Base-by-base conservation (phyloP, 2,329 filamentous ascomycete genomes). In the Colletotrichum sp. region DNA sequence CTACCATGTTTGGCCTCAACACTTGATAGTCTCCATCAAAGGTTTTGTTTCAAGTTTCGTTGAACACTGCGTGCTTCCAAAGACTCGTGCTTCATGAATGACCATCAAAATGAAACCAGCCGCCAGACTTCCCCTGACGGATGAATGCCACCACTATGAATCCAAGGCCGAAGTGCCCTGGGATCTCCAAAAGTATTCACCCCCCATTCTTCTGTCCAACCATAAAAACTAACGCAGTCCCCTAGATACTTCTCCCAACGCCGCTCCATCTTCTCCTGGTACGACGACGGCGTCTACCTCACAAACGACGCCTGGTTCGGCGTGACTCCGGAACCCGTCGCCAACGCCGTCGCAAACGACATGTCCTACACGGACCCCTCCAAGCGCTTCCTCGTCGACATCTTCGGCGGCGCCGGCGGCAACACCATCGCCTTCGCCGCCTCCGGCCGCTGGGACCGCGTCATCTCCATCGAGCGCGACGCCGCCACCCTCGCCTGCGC, bases 231-330 rank as follows among this genome's bases (percentile, higher is more conserved):
- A 39, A 39, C 7, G 14, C 36, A 4, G 0, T 57, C 21, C 10
- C 2, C 3, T 63, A 98, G 96, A 83, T 99, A 99, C 85, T 99
- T 95, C 92, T 90, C 93, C 18, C 96, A 99, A 82, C 92, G 97
- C 75, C 93, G 97, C 83, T 93, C 93, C 68, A 95, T 99, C 78
- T 99, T 98, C 85, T 93, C 93, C 18, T 90, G 90, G 80, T 99
- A 98, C 83, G 94, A 98, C 83, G 90, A 96, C 74, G 96, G 96
- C 71, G 91, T 99, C 79, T 94, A 93, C 88, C 92, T 99, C 89
- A 99, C 98, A 1, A 93, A 98, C 83, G 94, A 96, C 85, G 94
- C 96, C 70, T 99, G 97, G 97, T 99, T 97, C 83, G 97, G 96
- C 71, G 96, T 99, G 9, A 99, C 98, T 0, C 96, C 97, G 16